phyloP scores from a whole-genome alignment of 345 rosid genomes.

The Noccaea caerulescens region DNA sequence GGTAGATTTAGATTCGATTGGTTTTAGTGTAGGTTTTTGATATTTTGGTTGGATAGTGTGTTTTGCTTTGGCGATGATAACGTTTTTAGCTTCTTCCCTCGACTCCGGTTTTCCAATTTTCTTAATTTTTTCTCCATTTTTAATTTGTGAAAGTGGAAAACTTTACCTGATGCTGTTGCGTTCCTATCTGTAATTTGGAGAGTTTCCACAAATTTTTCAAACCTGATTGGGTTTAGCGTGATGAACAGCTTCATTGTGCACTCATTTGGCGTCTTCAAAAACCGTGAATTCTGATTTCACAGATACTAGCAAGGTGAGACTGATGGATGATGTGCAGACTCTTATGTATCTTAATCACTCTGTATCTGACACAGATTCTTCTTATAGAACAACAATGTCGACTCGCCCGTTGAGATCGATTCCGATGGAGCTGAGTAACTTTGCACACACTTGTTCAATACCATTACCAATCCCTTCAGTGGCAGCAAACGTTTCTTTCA shows the following conservation, averaged over 20 bases:
- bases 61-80: slow-evolving; percentile 24
- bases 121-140: background rate
- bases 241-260: background rate
- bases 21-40: slow-evolving; percentile 2
- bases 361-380: background rate
- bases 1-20: slow-evolving; percentile 35
- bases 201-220: background rate
- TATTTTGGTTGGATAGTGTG: slow-evolving; percentile 10
- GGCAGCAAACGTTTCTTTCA: slow-evolving; percentile 53
- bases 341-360: background rate
- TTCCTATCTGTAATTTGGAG: background rate
- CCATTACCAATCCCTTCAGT: slow-evolving; percentile 55
- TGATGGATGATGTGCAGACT: background rate
- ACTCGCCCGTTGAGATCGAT: slow-evolving; percentile 62
- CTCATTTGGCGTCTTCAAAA: background rate
- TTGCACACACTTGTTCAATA: slow-evolving; percentile 52
- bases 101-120: background rate
- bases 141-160: background rate
- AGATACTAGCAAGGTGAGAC: background rate
- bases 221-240: slow-evolving; percentile 6
- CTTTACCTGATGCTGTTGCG: slow-evolving; percentile 1
- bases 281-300: background rate
- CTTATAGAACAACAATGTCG: slow-evolving; percentile 58
- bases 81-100: background rate
- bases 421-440: slow-evolving; percentile 52